A percentile compares a stretch with the other conserved stretches of the same genome.
Evolutionary conservation across 2,329 filamentous ascomycete genomes (phyloP).

Genomic region (Aspergillus transmontanensis): DNA sequence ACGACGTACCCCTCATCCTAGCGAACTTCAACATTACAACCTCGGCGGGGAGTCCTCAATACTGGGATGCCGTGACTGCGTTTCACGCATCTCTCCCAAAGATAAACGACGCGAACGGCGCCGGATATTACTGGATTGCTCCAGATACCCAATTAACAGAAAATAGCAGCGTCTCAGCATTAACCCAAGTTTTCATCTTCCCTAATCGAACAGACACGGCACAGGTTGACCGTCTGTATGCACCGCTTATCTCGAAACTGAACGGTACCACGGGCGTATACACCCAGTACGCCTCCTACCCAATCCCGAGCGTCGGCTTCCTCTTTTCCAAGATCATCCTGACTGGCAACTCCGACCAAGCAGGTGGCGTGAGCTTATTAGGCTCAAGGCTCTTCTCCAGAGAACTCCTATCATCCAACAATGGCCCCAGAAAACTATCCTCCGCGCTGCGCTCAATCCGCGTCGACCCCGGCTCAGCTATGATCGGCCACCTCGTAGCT

Average conservation of each 20-base stretch:
- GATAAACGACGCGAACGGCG: constrained; percentile 48
- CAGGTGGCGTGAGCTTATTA: constrained; percentile 26
- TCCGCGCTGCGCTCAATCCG: constrained; percentile 34
- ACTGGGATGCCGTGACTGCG: constrained; percentile 27
- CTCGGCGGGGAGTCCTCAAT: constrained; percentile 13
- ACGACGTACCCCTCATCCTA: constrained; percentile 38
- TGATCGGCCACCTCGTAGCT: constrained; percentile 35
- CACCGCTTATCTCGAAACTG: constrained; percentile 22
- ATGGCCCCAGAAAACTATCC: constrained; percentile 34
- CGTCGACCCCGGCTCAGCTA: constrained; percentile 21
- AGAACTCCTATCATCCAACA: constrained; percentile 31
- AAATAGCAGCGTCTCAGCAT: constrained; percentile 29
- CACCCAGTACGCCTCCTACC: constrained; percentile 17
- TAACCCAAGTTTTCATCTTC: constrained; percentile 24
- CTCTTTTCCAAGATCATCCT: constrained; percentile 23
- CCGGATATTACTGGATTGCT: constrained; percentile 42
- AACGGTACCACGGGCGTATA: constrained; percentile 16
- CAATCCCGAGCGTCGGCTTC: constrained; percentile 24
- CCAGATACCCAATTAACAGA: constrained; percentile 29
- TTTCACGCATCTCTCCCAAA: constrained; percentile 47
- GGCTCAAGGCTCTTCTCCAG: constrained; percentile 37
- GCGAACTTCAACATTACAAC: constrained; percentile 27
- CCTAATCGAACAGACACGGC: constrained; percentile 26
- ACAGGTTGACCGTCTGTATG: constrained; percentile 21
- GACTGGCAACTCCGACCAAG: constrained; percentile 23